Evolutionary conservation across 345 rosid species (phyloP).

Genomic region (Arabidopsis thaliana): TAIR10.1 NC_003070.9:19873001-19873500

Average conservation of each 20-base stretch:
- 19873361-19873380: neutral
- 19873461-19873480: too few relatives aligned
- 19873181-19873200: constrained; percentile 80
- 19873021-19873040: constrained; percentile 93
- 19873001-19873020: constrained; percentile 63
- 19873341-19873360: constrained; percentile 13
- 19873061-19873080: neutral
- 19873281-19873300: neutral
- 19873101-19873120: neutral
- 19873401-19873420: neutral
- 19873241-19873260: constrained; percentile 53
- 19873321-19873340: constrained; percentile 2
- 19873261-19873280: neutral
- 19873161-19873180: constrained; percentile 88
- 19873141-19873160: constrained; percentile 31
- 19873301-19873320: constrained; percentile 13
- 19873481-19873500: too few relatives aligned
- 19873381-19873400: neutral
- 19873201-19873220: constrained; percentile 68
- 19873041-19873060: constrained; percentile 94
- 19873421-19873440: neutral
- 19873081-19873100: neutral
- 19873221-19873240: constrained; percentile 71
- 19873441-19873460: neutral
- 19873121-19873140: constrained; percentile 21